Base-by-base conservation (phyloP, 2,329 filamentous ascomycete species). In the Ascochyta fabae region DNA sequence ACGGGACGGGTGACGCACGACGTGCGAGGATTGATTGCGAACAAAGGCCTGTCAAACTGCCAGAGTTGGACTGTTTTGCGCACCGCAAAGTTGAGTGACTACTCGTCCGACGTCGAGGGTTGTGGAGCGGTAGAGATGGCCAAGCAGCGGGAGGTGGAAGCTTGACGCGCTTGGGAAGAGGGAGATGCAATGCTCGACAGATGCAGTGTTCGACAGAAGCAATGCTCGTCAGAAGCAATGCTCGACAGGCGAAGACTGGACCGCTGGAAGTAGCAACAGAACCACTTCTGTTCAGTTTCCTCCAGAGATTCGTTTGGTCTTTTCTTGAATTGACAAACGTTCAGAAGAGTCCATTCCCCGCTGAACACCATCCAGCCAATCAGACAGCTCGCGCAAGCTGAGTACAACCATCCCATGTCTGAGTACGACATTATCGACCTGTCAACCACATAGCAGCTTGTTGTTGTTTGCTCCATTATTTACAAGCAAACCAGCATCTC, bases 71-170 rank as follows among this genome's bases (percentile, higher is more conserved):
- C 36, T 10, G 1, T 13, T 4, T 38, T 6, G 34, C n/a, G 15
- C 7, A 2, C 16, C n/a, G 19, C 3, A 6, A 6, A 10, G 19
- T 19, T 19, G 19, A 19, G 19, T 19, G 19, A 19, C 19, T 3
- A 19, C n/a, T 19, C 16, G 33, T 16, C 5, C 15, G 15, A 35
- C 8, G 33, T 35, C 33, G 16, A 35, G 16, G 15, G 31, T 15
- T 13, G 23, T 7, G 33, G 15, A 29, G 16, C 16, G 16, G 36
- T 38, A 42, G 41, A 35, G 41, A 23, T 31, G 26, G 36, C 43
- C 51, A 48, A 49, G 47, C 42, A 16, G 29, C 38, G 31, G 47
- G n/a, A 24, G 19, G 24, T 33, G 47, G 24, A 56, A 47, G 53
- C 53, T 56, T 56, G 47, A 29, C 34, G 19, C n/a, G 13, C n/a